These are phyloP conservation scores for Pachysolen tannophilus DNA, from an alignment of 805 yeast species.

Conservation along the genomic window DNA sequence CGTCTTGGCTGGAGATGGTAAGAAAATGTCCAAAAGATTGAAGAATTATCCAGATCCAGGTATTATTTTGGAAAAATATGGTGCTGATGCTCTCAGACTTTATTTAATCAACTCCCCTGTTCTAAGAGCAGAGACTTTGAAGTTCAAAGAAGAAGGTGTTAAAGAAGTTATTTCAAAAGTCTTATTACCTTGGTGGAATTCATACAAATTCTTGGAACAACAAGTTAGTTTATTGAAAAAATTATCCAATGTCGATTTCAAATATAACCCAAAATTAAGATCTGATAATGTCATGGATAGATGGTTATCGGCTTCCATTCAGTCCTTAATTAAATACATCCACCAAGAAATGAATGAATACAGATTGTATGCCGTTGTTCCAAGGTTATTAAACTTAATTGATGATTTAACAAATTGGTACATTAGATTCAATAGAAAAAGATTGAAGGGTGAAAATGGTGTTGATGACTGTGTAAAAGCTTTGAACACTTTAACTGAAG, in stretches of 20 bases:
- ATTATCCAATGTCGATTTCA: slow-evolving; percentile 60
- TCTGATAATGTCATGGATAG: slow-evolving; percentile 93
- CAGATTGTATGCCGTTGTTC: slow-evolving; percentile 93
- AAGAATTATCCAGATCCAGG: slow-evolving; percentile 97
- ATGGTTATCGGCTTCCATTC: slow-evolving; percentile 96
- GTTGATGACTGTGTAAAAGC: slow-evolving; percentile 78
- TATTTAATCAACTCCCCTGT: slow-evolving; percentile 97
- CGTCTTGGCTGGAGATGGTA: slow-evolving; percentile 96
- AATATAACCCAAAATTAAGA: slow-evolving; percentile 53
- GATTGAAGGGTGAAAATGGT: slow-evolving; percentile 93
- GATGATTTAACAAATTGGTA: slow-evolving; percentile 98
- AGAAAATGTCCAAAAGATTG: slow-evolving; percentile 97
- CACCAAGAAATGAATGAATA: slow-evolving; percentile 87
- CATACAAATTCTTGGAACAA: slow-evolving; percentile 93
- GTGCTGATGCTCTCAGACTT: slow-evolving; percentile 96
- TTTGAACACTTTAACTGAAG: slow-evolving; percentile 85
- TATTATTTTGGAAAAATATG: slow-evolving; percentile 73
- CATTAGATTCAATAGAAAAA: slow-evolving; percentile 95
- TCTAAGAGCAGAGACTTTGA: slow-evolving; percentile 90
- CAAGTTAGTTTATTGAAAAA: slow-evolving; percentile 82
- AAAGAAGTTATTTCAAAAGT: slow-evolving; percentile 96
- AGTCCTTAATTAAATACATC: slow-evolving; percentile 78
- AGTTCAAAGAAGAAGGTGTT: slow-evolving; percentile 98
- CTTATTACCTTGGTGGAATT: slow-evolving; percentile 97
- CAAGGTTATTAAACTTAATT: slow-evolving; percentile 78